Percentiles rank a stretch among this genome's conserved stretches.
Conservation (phyloP, 805 yeast genomes). For the Myxozyma udenii region DNA sequence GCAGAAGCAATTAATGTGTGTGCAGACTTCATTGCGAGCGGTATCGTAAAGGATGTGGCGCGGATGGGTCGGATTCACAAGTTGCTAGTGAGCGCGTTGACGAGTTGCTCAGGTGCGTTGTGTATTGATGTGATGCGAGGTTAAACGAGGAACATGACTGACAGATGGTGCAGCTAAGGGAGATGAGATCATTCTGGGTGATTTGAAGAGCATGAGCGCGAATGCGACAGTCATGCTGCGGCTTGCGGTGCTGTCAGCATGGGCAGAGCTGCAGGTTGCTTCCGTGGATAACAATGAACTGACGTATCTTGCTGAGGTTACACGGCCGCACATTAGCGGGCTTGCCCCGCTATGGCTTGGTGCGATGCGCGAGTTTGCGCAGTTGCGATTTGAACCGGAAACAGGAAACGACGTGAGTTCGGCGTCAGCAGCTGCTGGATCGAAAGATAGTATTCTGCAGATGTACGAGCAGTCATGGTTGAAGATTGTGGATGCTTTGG, state of each 20-base stretch:
- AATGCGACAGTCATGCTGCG: constrained; percentile 40
- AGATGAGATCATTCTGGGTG: constrained; percentile 38
- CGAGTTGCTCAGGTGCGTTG: constrained; percentile 46
- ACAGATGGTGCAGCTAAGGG: constrained; percentile 15
- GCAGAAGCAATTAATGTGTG: constrained; percentile 73
- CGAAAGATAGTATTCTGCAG: constrained; percentile 35
- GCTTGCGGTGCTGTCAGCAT: constrained; percentile 42
- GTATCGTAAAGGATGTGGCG: constrained; percentile 47
- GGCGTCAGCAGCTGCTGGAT: constrained; percentile 1
- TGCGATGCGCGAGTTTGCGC: constrained; percentile 69
- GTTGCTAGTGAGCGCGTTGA: constrained; percentile 63
- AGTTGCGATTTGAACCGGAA: constrained; percentile 54
- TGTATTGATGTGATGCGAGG: constrained; percentile 1
- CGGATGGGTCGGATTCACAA: constrained; percentile 57
- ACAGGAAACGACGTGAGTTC: constrained; percentile 6
- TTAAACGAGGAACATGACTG: no score
- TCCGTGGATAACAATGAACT: constrained; percentile 22
- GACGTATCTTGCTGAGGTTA: constrained; percentile 41
- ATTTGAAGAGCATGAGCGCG: constrained; percentile 37
- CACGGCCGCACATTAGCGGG: constrained; percentile 52
- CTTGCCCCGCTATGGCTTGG: constrained; percentile 79
- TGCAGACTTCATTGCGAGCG: constrained; percentile 69
- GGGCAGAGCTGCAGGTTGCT: constrained; percentile 43
- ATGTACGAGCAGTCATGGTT: constrained; percentile 66
- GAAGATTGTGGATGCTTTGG: constrained; percentile 71